phyloP scores from a whole-genome alignment of 306 rosid species.

The Rosa rugosa region DNA sequence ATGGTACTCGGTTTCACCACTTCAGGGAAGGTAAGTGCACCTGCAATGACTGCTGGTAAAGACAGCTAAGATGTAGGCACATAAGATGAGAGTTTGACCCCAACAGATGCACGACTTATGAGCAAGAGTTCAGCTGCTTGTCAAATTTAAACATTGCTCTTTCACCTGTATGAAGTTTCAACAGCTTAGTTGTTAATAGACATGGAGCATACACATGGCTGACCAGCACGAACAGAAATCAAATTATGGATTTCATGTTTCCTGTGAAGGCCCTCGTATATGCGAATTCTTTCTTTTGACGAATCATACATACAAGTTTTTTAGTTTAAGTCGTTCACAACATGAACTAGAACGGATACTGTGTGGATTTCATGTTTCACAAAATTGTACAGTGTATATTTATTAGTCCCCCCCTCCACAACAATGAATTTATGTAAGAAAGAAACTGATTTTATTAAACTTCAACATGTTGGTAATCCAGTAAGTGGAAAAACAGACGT shows the following conservation, averaged over 20 bases:
- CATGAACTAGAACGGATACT: not conserved
- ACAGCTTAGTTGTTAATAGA: not conserved
- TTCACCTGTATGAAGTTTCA: too few relatives aligned
- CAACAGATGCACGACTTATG: not conserved
- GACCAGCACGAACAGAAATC: not conserved
- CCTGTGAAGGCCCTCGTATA: not conserved
- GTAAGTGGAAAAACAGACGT: conserved; percentile 18
- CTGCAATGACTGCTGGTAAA: conserved; percentile 64
- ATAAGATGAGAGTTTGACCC: not conserved
- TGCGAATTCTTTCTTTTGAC: not conserved
- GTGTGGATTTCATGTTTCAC: too few relatives aligned
- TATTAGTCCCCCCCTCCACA: not conserved
- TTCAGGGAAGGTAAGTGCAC: conserved; percentile 56
- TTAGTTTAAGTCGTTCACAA: not conserved
- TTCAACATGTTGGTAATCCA: conserved; percentile 8
- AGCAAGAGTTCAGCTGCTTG: not conserved
- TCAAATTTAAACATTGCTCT: not conserved
- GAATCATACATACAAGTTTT: not conserved
- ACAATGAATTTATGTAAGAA: not conserved
- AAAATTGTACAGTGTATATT: not conserved
- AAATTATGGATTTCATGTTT: not conserved
- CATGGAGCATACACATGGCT: not conserved
- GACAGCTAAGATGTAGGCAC: not conserved
- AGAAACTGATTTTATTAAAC: conserved; percentile 3
- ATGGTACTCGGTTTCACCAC: conserved; percentile 69